Base-by-base conservation (phyloP, 192 early-diverging fungal genomes). In the Chytriomyces sp. region DNA sequence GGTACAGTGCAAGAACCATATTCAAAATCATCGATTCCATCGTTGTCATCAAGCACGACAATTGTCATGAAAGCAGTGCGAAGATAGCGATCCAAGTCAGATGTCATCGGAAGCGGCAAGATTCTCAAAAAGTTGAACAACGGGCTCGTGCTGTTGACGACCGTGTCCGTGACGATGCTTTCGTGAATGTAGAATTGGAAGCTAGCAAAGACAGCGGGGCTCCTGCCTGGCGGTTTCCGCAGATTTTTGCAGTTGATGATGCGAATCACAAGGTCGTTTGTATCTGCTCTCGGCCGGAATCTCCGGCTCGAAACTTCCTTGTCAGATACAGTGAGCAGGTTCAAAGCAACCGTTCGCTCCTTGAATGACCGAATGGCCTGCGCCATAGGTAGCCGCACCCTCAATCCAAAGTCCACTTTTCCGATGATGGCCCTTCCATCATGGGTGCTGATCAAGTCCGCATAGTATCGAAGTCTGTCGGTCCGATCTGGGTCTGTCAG, bases 341-440 rank as follows among this genome's bases (percentile, higher is more conserved):
- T 85, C 39, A 86, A 63, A 1, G 85, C 85, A 5, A 80, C 62
- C 0, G 68, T 76, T 17, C 85, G 65, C 67, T 87, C 85, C 59
- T 86, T 81, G 68, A 78, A 86, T 3, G 84, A 76, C 25, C 78
- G 71, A 30, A 87, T 77, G 0, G 85, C 74, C 64, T 83, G 82
- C 12, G 78, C 62, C 80, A 88, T 88, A 8, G 86, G 83, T n/a
- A 88, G 22, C 3, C 52, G 52, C 3, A 78, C 75, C 12, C 74
- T 14, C 19, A 88, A 49, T 3, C 79, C 76, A 72, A 86, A 87
- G 52, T 87, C 80, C 7, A 87, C 19, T 49, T 79, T 78, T 4
- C 86, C 86, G n/a, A 87, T 49, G n/a, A 86, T 52, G 19, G 79
- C 81, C 39, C 65, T 75, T 58, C 75, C 32, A 39, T 85, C 84